phyloP scores from a whole-genome alignment of 169 alveolate species.

The Blepharisma undulans region DNA sequence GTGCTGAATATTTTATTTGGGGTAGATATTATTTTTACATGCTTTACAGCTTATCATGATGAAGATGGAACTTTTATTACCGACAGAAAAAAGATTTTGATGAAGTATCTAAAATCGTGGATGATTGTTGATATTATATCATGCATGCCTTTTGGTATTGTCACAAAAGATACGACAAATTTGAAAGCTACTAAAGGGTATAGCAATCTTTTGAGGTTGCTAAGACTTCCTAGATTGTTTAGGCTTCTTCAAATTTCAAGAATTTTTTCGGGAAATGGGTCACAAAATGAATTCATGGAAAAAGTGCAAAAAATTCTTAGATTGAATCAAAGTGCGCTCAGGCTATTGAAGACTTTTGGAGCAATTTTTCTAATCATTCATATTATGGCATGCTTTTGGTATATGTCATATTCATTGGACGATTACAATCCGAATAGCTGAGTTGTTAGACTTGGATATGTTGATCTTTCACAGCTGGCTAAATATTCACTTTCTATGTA shows the following conservation, averaged over 20 bases:
- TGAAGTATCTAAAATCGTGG: constrained; percentile 61
- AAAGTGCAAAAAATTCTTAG: background rate
- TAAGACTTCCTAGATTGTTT: constrained; percentile 31
- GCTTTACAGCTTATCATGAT: constrained; percentile 58
- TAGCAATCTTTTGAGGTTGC: background rate
- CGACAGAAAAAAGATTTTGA: constrained; percentile 50
- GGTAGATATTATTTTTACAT: constrained; percentile 55
- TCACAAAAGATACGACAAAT: background rate
- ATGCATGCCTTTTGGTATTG: constrained; percentile 42
- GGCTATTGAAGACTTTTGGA: constrained; percentile 41
- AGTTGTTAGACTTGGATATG: constrained; percentile 44
- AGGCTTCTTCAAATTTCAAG: constrained; percentile 14
- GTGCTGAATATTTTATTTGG: constrained; percentile 45
- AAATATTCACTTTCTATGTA: constrained; percentile 41
- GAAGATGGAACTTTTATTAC: constrained; percentile 43
- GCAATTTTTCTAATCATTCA: constrained; percentile 63
- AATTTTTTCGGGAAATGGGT: background rate
- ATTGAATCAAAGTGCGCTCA: constrained; percentile 31
- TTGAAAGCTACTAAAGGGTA: background rate
- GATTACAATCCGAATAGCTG: constrained; percentile 60
- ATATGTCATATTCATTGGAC: constrained; percentile 53
- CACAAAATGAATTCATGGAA: background rate
- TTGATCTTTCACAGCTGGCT: background rate
- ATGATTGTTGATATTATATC: constrained; percentile 52
- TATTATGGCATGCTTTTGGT: constrained; percentile 73